Conservation (phyloP, 2,329 filamentous ascomycete genomes). For the Sporothrix phasma region DNA sequence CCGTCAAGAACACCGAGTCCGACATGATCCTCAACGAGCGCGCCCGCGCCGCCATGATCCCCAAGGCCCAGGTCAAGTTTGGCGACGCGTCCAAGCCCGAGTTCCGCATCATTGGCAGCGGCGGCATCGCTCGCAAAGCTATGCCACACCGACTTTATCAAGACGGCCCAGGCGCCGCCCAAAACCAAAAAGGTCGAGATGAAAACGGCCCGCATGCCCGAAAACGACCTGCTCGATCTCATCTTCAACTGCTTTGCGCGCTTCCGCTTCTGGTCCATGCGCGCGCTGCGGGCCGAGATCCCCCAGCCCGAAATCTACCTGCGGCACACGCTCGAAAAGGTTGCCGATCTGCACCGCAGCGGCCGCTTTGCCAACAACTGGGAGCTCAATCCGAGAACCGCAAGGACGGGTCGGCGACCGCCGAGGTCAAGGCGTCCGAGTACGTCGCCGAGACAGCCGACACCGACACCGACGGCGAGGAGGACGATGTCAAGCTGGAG, state of each 20-base stretch:
- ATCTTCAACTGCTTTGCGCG: slow-evolving; percentile 76
- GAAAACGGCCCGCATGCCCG: slow-evolving; percentile 83
- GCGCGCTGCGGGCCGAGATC: slow-evolving; percentile 64
- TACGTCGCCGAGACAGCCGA: slow-evolving; percentile 32
- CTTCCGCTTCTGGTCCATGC: slow-evolving; percentile 92
- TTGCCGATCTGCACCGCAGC: slow-evolving; percentile 72
- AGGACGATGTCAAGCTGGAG: slow-evolving; percentile 65
- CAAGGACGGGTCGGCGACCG: slow-evolving; percentile 41
- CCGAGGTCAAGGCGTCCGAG: slow-evolving; percentile 41
- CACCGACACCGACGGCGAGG: slow-evolving; percentile 50
- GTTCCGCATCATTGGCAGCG: slow-evolving; percentile 46
- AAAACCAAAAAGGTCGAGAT: slow-evolving; percentile 59
- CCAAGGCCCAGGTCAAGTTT: slow-evolving; percentile 46
- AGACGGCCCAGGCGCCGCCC: slow-evolving; percentile 36
- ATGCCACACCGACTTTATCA: slow-evolving; percentile 43
- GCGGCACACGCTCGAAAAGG: slow-evolving; percentile 70
- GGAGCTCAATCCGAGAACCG: slow-evolving; percentile 63
- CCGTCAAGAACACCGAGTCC: slow-evolving; percentile 62
- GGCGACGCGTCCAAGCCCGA: slow-evolving; percentile 41
- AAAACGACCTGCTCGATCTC: slow-evolving; percentile 76
- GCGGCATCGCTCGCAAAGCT: slow-evolving; percentile 40
- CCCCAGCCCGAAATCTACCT: slow-evolving; percentile 91
- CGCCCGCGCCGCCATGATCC: slow-evolving; percentile 49
- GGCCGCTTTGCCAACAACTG: slow-evolving; percentile 81
- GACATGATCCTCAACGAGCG: slow-evolving; percentile 49